phyloP scores from a whole-genome alignment of 2,329 filamentous ascomycete genomes.

The Pseudophaeomoniella oleicola region DNA sequence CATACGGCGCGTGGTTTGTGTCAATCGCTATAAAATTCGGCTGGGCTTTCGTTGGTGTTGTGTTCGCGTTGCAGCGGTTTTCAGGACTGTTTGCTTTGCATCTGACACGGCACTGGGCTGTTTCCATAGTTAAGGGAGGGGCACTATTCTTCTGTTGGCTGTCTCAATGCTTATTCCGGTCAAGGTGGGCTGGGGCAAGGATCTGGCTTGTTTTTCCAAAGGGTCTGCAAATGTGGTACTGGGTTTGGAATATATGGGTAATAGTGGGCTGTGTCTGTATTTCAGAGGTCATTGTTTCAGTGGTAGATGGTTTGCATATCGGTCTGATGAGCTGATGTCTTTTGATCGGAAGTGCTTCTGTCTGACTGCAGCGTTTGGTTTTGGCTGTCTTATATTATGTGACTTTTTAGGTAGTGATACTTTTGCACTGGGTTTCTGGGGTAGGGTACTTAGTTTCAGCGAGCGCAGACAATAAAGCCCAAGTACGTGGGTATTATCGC shows the following conservation, averaged over 20 bases:
- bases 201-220: neutral
- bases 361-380: too few relatives aligned
- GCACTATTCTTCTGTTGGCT: neutral
- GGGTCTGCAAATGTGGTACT: neutral
- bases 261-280: neutral
- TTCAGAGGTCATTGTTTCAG: neutral
- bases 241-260: neutral
- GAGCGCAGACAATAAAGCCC: too few relatives aligned
- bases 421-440: too few relatives aligned
- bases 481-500: too few relatives aligned
- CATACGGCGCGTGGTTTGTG: neutral
- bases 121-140: neutral
- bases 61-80: neutral
- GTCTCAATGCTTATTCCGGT: neutral
- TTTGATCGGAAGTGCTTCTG: too few relatives aligned
- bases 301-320: neutral
- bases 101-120: neutral
- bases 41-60: neutral
- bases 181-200: neutral
- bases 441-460: too few relatives aligned
- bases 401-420: too few relatives aligned
- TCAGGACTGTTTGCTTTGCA: neutral
- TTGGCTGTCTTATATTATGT: too few relatives aligned
- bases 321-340: neutral
- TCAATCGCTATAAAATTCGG: neutral